Evolutionary conservation across 2,329 filamentous ascomycete species (phyloP), one percentile per base, ranked within the genome.

Genomic region (Furcasterigmium sp.): DNA sequence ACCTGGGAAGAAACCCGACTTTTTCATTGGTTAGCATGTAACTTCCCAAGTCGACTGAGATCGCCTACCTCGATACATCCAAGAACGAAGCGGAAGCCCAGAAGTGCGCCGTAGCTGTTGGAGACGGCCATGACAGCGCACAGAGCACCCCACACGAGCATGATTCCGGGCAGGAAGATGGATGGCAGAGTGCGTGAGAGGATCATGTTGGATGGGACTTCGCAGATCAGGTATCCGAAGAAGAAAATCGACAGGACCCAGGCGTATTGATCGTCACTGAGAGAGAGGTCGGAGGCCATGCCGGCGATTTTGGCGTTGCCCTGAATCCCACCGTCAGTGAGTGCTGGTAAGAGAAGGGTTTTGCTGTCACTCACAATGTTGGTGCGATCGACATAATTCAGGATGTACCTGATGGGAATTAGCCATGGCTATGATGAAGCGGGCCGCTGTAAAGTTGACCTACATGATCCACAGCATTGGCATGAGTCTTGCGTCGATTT

Each of bases 151-250:
- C 78, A 82, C 3, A 70, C 52, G 5, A 72, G 56, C 76, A 81
- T 77, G 51, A 76, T 72, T 8, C 54, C 51, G 0, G 73, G 67
- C 2, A 74, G 56, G 52, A 73, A 78, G n/a, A 71, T 52, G 1
- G 70, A 75, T 0, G 74, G 75, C 35, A 64, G 63, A 15, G 67
- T 67, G 29, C 65, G 65, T 28, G 68, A 64, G 20, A 79, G 62
- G n/a, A 76, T 60, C 54, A 78, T 69, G 56, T 77, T 78, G 42
- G 68, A 73, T 0, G 74, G 74, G 1, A 75, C 64, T 51, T 78
- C 73, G 48, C 72, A 76, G 13, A 73, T 51, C 30, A 80, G 67
- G 51, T 79, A 76, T 26, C 59, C 63, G 43, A 73, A 63, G 52
- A 77, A 78, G 60, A 78, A 80, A 6, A 80, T 70, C 2, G 76